phyloP scores from a whole-genome alignment of 2,329 filamentous ascomycete genomes.

The Colletotrichum sp. region DNA sequence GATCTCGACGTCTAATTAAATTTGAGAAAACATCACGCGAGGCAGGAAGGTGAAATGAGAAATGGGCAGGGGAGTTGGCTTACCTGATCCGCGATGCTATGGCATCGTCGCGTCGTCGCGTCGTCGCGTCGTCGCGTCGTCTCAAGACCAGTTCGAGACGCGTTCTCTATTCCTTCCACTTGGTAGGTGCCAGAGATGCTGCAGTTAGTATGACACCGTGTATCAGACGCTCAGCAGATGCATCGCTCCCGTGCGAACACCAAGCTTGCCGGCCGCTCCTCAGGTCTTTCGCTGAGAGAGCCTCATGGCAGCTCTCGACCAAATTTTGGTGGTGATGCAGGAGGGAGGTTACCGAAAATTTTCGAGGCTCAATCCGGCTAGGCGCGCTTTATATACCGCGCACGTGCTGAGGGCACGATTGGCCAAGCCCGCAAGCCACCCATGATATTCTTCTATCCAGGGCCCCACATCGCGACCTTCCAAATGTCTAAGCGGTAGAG shows the following conservation, averaged over 20 bases:
- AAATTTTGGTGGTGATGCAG: background rate
- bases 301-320: background rate
- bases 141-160: too few relatives aligned
- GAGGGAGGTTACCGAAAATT: background rate
- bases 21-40: background rate
- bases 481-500: background rate
- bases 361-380: background rate
- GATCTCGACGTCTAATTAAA: background rate
- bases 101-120: too few relatives aligned
- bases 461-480: background rate
- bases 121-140: too few relatives aligned
- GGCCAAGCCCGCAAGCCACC: background rate
- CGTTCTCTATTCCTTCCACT: background rate
- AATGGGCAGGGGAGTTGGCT: background rate
- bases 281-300: background rate
- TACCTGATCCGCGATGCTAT: background rate
- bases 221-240: too few relatives aligned
- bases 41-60: background rate
- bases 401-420: background rate
- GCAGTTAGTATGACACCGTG: too few relatives aligned
- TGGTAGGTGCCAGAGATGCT: background rate
- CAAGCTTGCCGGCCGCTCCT: background rate
- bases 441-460: background rate
- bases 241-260: accelerated
- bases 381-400: background rate